Conservation (phyloP, 176 grass and related monocot genomes). For the Phoenix roebelenii region DNA sequence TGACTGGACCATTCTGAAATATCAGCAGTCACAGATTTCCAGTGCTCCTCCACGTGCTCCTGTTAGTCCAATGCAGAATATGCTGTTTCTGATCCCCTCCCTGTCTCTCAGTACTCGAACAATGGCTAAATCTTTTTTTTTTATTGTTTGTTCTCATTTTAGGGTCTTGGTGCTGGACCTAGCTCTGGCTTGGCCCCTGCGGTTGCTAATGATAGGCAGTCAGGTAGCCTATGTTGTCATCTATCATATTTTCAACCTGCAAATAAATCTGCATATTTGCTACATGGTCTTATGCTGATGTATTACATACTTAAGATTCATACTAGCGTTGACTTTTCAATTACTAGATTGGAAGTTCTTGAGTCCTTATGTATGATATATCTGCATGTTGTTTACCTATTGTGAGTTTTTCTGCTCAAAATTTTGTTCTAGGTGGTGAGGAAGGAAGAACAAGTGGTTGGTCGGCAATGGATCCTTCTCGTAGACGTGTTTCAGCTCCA, state of each 20-base stretch:
- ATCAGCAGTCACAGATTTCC: slow-evolving; percentile 72
- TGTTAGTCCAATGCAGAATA: slow-evolving; percentile 32
- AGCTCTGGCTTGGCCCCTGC: slow-evolving; percentile 44
- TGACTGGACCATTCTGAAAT: slow-evolving; percentile 95
- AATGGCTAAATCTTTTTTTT: not conserved
- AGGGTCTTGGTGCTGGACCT: slow-evolving; percentile 37
- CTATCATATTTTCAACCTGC: not conserved
- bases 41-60: slow-evolving; percentile 52
- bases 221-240: slow-evolving; percentile 23
- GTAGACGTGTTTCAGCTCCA: slow-evolving; percentile 34
- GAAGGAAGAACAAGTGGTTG: slow-evolving; percentile 58
- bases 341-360: too few species aligned
- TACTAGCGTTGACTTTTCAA: too few species aligned
- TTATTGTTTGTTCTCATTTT: slow-evolving; percentile 11
- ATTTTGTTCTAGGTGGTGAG: slow-evolving; percentile 37
- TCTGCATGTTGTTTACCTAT: too few species aligned
- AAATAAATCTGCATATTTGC: too few species aligned
- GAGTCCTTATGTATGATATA: too few species aligned
- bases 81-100: not conserved
- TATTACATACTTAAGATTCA: too few species aligned
- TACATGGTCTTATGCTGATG: too few species aligned
- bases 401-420: too few species aligned
- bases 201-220: slow-evolving; percentile 37
- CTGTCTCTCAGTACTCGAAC: not conserved
- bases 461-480: slow-evolving; percentile 43